Percentiles rank a stretch among this genome's conserved stretches.
These are phyloP conservation scores for Selaginella moellendorffii DNA, from an alignment of 75 land plant species.

Conservation along the genomic window DNA sequence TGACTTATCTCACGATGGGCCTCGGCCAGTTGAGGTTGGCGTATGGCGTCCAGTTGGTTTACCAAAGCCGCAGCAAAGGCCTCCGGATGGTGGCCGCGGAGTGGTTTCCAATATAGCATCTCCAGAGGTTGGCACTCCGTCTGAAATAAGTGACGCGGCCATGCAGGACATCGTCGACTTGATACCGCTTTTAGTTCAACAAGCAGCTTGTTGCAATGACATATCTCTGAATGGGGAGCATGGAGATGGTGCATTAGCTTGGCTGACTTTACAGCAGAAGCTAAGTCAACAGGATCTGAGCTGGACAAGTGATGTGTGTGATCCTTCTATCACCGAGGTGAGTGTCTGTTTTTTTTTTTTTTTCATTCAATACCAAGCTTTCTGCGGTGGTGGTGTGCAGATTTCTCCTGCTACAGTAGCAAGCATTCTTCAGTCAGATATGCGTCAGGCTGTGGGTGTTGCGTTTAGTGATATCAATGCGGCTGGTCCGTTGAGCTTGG, in stretches of 20 bases:
- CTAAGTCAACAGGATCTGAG: constrained; percentile 56
- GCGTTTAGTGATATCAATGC: constrained; percentile 54
- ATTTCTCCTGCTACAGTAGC: constrained; percentile 65
- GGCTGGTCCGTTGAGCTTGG: constrained; percentile 70
- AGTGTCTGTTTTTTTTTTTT: constrained; percentile 3
- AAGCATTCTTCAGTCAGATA: constrained; percentile 71
- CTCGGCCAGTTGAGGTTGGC: constrained; percentile 58
- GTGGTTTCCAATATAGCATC: neutral
- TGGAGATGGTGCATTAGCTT: constrained; percentile 75
- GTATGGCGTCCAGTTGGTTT: constrained; percentile 92
- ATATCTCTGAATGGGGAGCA: constrained; percentile 57
- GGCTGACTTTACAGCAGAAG: constrained; percentile 76
- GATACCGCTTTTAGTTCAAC: constrained; percentile 68
- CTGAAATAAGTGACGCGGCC: neutral
- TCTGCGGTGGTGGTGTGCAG: constrained; percentile 25
- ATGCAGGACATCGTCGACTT: constrained; percentile 67
- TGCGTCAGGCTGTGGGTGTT: constrained; percentile 55
- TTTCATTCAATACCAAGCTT: neutral
- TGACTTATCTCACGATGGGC: constrained; percentile 42
- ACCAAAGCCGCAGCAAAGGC: constrained; percentile 37
- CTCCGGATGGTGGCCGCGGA: too few relatives aligned
- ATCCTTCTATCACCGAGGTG: constrained; percentile 79
- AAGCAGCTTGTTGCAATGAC: constrained; percentile 68
- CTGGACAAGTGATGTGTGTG: constrained; percentile 14
- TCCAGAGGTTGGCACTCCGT: neutral